Evolutionary conservation across 2,329 filamentous ascomycete species (phyloP), one percentile per base, ranked within the genome.

Genomic region (Ophiognomonia clavigignenti-juglandacearum): DNA sequence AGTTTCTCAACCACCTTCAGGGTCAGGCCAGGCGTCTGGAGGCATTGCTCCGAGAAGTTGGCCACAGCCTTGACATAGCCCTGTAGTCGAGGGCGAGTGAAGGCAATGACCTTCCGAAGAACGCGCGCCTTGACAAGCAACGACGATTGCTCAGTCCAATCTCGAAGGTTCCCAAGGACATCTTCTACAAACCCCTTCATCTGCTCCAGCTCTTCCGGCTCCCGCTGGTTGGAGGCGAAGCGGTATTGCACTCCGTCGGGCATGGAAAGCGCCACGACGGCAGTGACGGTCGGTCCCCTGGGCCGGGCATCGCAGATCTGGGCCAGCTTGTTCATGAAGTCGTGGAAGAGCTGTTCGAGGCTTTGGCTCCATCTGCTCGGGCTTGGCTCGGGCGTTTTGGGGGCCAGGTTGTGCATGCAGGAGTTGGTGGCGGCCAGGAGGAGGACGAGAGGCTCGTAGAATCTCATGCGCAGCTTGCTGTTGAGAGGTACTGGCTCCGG

Each of bases 221-320:
- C 50, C n/a, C 59, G 54, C 11, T 53, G 43, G 36, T 64, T 64
- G 6, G 60, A 64, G 4, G 58, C 56, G 34, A 64, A 54, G 14
- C 56, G 52, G 46, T 62, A 64, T 26, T 62, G 45, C 11, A 60
- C 50, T 2, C 27, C 36, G 6, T 57, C 60, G 1, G 54, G 52
- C 5, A 38, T 37, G 20, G 58, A 43, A 8, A 64, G 52, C 1
- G 60, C 48, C 8, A 48, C 55, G 23, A 57, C 47, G 4, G 61
- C 53, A 4, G 58, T 63, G 13, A 63, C 55, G 1, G 57, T 59
- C 4, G 49, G 48, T 5, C 57, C 59, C 4, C 51, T 42, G 2
- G 27, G 42, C n/a, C 47, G 43, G 47, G 23, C 58, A 51, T 61
- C 57, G 44, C 60, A 64, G 11, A 64, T 54, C 23, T 61, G 60